Percentiles rank a stretch among this genome's conserved stretches.
Evolutionary conservation across 2,329 filamentous ascomycete genomes (phyloP).

Genomic region (Talaromyces marneffei): DNA sequence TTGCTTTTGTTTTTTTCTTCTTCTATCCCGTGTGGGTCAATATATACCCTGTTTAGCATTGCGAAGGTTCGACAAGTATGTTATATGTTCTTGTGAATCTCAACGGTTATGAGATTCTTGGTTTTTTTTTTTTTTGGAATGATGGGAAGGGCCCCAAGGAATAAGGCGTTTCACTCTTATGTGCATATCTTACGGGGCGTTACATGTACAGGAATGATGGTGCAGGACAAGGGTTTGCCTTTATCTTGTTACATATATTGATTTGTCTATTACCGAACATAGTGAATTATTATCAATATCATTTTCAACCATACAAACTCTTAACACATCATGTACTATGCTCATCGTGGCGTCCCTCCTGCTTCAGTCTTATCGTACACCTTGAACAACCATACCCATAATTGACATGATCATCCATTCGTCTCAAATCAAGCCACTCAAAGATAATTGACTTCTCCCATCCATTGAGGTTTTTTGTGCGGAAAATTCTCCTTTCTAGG

Average conservation of each 20-base stretch:
- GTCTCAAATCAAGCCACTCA: not conserved
- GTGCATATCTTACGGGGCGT: not conserved
- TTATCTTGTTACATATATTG: not conserved
- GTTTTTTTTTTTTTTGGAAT: not conserved
- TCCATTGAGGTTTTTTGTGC: not conserved
- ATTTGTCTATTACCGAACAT: not conserved
- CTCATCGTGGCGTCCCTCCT: too few relatives aligned
- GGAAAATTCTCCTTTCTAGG: not conserved
- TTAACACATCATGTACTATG: not conserved
- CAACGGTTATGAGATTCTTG: not conserved
- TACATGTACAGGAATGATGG: not conserved
- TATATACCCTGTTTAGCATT: slow-evolving; percentile 1
- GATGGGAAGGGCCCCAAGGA: not conserved
- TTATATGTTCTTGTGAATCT: not conserved
- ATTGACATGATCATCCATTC: too few relatives aligned
- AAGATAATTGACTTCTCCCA: not conserved
- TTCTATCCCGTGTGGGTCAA: not conserved
- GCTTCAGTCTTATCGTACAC: not conserved
- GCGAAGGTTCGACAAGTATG: not conserved
- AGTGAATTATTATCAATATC: not conserved
- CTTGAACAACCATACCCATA: not conserved
- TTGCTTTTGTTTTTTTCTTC: not conserved
- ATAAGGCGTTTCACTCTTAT: not conserved
- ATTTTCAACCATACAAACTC: not conserved
- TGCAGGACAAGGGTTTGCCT: not conserved